Evolutionary conservation across 208 protist species (phyloP), one percentile per base, ranked within the genome.

Genomic region (Wallacemonas rigidus): DNA sequence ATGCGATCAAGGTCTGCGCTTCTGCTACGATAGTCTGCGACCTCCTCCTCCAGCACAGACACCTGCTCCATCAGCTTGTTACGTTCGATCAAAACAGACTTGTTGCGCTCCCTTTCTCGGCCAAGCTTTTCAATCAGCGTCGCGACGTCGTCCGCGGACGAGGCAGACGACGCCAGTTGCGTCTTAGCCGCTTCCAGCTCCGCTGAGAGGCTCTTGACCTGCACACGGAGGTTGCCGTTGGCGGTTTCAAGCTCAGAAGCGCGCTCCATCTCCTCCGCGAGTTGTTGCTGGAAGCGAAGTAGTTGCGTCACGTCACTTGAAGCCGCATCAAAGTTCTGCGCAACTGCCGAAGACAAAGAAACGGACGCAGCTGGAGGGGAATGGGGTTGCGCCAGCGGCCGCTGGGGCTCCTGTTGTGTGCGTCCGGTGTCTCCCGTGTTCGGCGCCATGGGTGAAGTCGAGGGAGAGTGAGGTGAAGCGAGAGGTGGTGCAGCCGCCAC

Each of bases 251-350:
- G 65, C 36, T n/a, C 41, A 8, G 69, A 47, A 6, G 71, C 75
- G 8, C 51, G 67, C 51, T 86, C 78, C 87, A 92, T 90, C 75
- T 92, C 87, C 53, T 88, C 85, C 2, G 85, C 85, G 7, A 92
- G 69, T 60, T 86, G 77, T 44, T 76, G 78, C 64, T 95, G 87
- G 50, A 92, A 89, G 35, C 84, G 86, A 12, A 93, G 76, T 17
- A 92, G 72, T 64, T 91, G 85, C 0, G 67, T 70, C 4, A 68
- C 54, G 45, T 78, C 68, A 3, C 41, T 51, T 5, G 7, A n/a
- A n/a, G 15, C 14, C 51, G 51, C 6, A 12, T 5, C 26, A 1
- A n/a, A 9, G 6, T 26, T 56, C 51, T 2, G 51, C 51, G n/a
- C 51, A 36, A n/a, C 51, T n/a, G 14, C 14, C 0, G 51, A n/a